Evolutionary conservation across 768 basidiomycete genomes (phyloP).

Genomic region (Psilocybe tampanensis): DNA sequence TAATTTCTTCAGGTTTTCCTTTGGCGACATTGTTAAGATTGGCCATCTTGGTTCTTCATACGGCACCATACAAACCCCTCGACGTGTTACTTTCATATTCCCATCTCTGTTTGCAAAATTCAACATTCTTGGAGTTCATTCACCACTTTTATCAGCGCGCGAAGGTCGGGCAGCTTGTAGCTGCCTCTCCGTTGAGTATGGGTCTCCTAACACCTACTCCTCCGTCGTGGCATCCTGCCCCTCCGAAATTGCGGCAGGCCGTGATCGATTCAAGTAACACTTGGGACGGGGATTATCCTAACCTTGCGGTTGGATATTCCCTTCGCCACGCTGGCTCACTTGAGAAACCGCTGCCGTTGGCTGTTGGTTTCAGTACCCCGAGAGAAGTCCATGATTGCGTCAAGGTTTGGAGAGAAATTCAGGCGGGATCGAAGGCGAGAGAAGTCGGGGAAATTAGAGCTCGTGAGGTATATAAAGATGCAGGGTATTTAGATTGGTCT

Average conservation of each 20-base stretch:
- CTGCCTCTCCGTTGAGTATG: conserved; percentile 88
- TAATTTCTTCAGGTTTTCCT: conserved; percentile 61
- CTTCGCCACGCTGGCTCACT: conserved; percentile 48
- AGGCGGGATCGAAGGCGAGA: conserved; percentile 39
- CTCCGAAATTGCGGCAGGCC: conserved; percentile 47
- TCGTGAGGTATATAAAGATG: conserved; percentile 44
- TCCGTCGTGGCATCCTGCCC: conserved; percentile 81
- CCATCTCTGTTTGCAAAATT: conserved; percentile 78
- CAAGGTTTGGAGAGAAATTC: conserved; percentile 65
- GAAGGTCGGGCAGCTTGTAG: conserved; percentile 64
- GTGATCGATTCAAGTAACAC: conserved; percentile 38
- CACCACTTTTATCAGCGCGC: conserved; percentile 63
- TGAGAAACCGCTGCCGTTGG: conserved; percentile 55
- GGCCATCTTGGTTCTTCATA: conserved; percentile 71
- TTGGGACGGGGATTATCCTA: conserved; percentile 53
- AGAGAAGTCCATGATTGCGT: conserved; percentile 77
- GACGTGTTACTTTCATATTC: conserved; percentile 83
- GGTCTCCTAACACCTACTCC: conserved; percentile 62
- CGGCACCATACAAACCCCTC: conserved; percentile 66
- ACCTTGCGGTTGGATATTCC: conserved; percentile 76
- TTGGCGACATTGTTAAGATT: conserved; percentile 84
- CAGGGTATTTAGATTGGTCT: conserved; percentile 66
- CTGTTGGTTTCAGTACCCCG: conserved; percentile 71
- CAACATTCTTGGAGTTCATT: conserved; percentile 56
- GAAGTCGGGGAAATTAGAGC: conserved; percentile 47